These are phyloP conservation scores for Colletotrichum incanum DNA, from an alignment of 2,329 filamentous ascomycete species.

Conservation along the genomic window DNA sequence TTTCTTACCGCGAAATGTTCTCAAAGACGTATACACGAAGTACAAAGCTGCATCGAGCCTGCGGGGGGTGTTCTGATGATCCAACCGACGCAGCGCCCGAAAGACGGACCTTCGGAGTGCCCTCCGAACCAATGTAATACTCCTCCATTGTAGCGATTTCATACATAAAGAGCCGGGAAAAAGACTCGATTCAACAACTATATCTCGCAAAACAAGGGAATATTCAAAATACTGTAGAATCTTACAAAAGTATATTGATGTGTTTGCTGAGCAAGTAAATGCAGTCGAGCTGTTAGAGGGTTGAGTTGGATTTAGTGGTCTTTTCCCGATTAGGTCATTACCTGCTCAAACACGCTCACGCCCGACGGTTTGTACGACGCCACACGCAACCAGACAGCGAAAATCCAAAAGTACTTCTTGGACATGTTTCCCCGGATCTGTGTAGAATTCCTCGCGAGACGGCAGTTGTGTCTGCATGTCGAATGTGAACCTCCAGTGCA, in stretches of 20 bases:
- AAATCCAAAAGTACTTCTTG: background rate
- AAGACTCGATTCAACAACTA: background rate
- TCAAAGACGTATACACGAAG: background rate
- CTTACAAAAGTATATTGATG: background rate
- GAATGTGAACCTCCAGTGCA: background rate
- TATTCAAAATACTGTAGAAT: background rate
- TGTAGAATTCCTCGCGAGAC: background rate
- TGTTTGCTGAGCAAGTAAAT: constrained; percentile 33
- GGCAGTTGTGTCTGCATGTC: constrained; percentile 1
- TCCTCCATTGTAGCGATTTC: background rate
- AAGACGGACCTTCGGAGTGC: background rate
- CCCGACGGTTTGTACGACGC: constrained; percentile 2
- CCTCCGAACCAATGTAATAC: constrained; percentile 19
- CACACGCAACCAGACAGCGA: background rate
- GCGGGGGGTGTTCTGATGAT: background rate
- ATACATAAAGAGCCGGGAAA: background rate
- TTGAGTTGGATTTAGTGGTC: constrained; percentile 1
- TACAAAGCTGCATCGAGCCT: background rate
- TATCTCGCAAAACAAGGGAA: background rate
- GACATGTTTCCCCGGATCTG: background rate
- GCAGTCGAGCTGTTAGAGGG: background rate
- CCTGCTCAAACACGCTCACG: constrained; percentile 42
- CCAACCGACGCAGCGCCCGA: background rate
- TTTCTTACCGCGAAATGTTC: background rate
- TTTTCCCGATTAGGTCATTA: constrained; percentile 37